Evolutionary conservation across 768 basidiomycete genomes (phyloP).

Genomic region (Naganishia kalamii): DNA sequence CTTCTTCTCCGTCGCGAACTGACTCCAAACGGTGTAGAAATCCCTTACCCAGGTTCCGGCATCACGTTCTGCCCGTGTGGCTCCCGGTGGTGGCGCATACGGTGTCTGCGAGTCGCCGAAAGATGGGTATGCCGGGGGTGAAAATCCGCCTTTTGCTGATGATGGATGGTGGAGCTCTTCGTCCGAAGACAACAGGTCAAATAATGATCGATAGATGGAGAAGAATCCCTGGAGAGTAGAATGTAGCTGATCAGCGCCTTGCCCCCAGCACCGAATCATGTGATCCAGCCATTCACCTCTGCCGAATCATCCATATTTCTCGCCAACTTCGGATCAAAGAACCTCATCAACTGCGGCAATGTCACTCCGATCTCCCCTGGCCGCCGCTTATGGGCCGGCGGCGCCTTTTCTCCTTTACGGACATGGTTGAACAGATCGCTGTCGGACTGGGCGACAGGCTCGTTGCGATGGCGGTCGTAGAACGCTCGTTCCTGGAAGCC

Average conservation of each 20-base stretch:
- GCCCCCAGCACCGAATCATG: conserved; percentile 52
- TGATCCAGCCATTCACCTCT: conserved; percentile 42
- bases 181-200: conserved; percentile 72
- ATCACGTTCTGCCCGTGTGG: conserved; percentile 46
- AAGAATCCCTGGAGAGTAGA: conserved; percentile 66
- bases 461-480: conserved; percentile 89
- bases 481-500: conserved; percentile 80
- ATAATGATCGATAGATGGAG: conserved; percentile 79
- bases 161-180: conserved; percentile 56
- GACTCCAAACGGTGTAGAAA: conserved; percentile 82
- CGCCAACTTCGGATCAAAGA: conserved; percentile 59
- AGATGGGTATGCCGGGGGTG: conserved; percentile 58
- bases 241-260: not conserved
- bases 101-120: conserved; percentile 75
- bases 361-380: conserved; percentile 69
- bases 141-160: conserved; percentile 22
- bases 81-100: conserved; percentile 53
- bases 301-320: conserved; percentile 49
- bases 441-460: conserved; percentile 72
- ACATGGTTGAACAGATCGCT: conserved; percentile 84
- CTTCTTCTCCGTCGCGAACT: conserved; percentile 78
- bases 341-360: conserved; percentile 69
- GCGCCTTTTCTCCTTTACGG: conserved; percentile 58
- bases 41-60: conserved; percentile 55
- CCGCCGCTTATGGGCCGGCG: conserved; percentile 50